Base-by-base conservation (phyloP, 805 yeast species). In the Candida nanaspora region DNA sequence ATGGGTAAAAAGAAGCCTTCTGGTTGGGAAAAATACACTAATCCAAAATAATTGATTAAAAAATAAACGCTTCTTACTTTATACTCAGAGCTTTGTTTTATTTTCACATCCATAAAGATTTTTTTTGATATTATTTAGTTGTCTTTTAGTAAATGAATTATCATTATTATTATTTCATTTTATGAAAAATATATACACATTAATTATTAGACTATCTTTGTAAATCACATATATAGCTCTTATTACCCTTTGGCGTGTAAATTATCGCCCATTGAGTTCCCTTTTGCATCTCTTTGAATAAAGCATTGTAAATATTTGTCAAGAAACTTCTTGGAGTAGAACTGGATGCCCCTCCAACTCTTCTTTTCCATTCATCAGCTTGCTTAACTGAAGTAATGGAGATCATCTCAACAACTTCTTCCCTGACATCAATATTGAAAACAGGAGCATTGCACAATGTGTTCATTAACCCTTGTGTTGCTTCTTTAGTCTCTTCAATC, bases 391-490 rank as follows among this genome's bases (percentile, higher is more conserved):
- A 82, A 0, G 89, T 82, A 2, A 82, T 74, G 13, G 84, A 71
- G 31, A 91, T 84, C 73, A 88, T 84, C 38, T 88, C 91, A 45
- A 93, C 59, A 2, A 86, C 84, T 46, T 88, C 97, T 50, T 86
- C 95, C 45, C 82, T 72, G 3, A 76, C 78, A 55, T 91, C 98
- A 27, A 91, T 76, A 0, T 83, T 75, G 36, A 88, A 69, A 0
- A 91, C 74, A 0, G 97, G 91, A 0, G 93, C 81, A 19, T 65
- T 61, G 0, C 80, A 68, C 31, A 91, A 57, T 10, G 67, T 70
- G 38, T 71, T 69, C 32, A 87, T 55, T 36, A 82, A 65, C 3
- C 63, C 55, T 1, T 72, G 70, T 0, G 85, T 70, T 0, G 84
- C 83, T 41, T 73, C 70, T 46, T 74, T 75, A 0, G 95, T 76